These are phyloP conservation scores for Neurospora hispaniola DNA, from an alignment of 495 filamentous ascomycete species.

Conservation along the genomic window DNA sequence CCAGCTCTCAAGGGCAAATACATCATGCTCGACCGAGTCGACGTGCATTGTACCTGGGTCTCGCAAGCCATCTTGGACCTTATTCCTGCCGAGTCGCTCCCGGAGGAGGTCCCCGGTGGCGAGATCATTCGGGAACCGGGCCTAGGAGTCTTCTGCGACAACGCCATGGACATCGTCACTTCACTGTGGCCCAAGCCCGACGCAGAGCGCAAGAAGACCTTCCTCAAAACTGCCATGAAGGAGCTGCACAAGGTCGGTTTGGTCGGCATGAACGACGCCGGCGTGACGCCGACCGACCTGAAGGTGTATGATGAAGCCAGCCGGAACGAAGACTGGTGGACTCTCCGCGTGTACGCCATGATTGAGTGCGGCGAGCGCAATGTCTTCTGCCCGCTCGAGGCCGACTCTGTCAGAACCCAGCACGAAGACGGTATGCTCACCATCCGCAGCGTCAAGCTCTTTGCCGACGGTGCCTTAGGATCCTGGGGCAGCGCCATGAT, in stretches of 20 bases:
- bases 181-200: constrained; percentile 44
- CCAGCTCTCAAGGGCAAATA: constrained; percentile 38
- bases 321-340: constrained; percentile 37
- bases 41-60: constrained; percentile 56
- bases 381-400: constrained; percentile 43
- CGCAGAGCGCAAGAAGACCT: constrained; percentile 33
- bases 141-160: constrained; percentile 59
- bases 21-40: constrained; percentile 57
- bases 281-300: constrained; percentile 40
- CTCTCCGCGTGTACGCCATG: constrained; percentile 52
- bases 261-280: constrained; percentile 53
- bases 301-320: constrained; percentile 38
- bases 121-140: constrained; percentile 46
- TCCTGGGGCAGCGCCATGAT: constrained; percentile 54
- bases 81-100: constrained; percentile 36
- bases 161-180: constrained; percentile 51
- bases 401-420: constrained; percentile 27
- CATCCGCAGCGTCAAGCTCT: constrained; percentile 48
- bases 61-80: constrained; percentile 47
- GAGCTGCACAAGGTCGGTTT: constrained; percentile 49
- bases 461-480: constrained; percentile 54
- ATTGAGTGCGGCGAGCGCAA: constrained; percentile 50
- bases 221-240: constrained; percentile 43
- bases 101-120: constrained; percentile 45
- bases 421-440: constrained; percentile 33